phyloP scores from a whole-genome alignment of 2,329 filamentous ascomycete species.

The Hypoxylon sp. region DNA sequence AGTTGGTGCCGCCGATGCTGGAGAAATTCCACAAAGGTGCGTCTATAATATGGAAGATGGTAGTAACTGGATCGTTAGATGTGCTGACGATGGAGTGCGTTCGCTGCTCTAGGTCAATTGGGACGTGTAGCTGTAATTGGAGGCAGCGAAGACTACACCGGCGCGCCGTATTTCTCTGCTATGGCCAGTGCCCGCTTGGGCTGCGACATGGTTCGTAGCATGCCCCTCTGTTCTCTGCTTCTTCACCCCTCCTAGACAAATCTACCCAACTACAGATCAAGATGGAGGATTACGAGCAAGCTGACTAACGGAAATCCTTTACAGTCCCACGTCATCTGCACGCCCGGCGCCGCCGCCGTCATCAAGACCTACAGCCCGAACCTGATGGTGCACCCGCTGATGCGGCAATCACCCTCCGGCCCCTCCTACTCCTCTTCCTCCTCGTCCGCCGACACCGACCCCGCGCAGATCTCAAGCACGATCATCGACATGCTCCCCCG shows the following conservation, averaged over 20 bases:
- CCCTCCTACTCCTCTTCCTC: conserved; percentile 60
- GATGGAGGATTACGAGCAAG: background rate
- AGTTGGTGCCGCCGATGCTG: conserved; percentile 93
- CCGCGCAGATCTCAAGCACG: conserved; percentile 70
- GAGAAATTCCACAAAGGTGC: conserved; percentile 95
- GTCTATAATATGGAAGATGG: conserved; percentile 32
- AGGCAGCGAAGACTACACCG: conserved; percentile 95
- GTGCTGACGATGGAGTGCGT: conserved; percentile 26
- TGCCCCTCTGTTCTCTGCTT: background rate
- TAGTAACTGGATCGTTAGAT: background rate
- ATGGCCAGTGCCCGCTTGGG: conserved; percentile 94
- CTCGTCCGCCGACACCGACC: conserved; percentile 66
- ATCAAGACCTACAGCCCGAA: conserved; percentile 99
- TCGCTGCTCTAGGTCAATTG: conserved; percentile 75
- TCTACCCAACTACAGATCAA: background rate
- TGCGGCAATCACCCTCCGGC: conserved; percentile 75
- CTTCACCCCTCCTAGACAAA: background rate
- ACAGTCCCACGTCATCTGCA: conserved; percentile 94
- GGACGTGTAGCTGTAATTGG: conserved; percentile 94
- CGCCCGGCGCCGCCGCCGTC: conserved; percentile 84
- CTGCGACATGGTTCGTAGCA: conserved; percentile 79
- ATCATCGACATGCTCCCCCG: conserved; percentile 86
- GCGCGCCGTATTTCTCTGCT: conserved; percentile 96
- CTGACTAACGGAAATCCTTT: conserved; percentile 1
- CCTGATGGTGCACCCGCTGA: conserved; percentile 96